Evolutionary conservation across 768 basidiomycete species (phyloP).

Genomic region (Tylopilus cervinicoccineus): DNA sequence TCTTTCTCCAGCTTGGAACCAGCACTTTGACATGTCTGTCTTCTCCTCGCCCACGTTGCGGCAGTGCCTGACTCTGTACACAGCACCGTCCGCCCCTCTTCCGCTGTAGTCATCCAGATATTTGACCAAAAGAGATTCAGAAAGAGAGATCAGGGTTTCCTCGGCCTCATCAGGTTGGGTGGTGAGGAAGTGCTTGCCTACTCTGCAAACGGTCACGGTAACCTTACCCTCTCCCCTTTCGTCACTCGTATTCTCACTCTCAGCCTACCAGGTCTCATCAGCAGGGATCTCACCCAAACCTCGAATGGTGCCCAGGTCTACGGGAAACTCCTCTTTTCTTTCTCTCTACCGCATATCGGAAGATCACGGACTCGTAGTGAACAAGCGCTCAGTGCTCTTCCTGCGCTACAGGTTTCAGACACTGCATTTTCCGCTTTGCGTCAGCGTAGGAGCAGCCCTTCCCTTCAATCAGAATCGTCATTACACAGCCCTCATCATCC

Average conservation of each 20-base stretch:
- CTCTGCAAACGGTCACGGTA: constrained; percentile 47
- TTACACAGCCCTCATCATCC: constrained; percentile 16
- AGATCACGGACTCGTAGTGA: constrained; percentile 16
- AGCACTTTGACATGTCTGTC: constrained; percentile 80
- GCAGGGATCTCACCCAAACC: constrained; percentile 48
- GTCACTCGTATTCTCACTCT: constrained; percentile 1
- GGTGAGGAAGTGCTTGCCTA: constrained; percentile 51
- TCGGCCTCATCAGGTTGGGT: constrained; percentile 54
- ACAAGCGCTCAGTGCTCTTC: constrained; percentile 16
- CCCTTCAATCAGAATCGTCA: constrained; percentile 19
- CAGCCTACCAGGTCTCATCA: constrained; percentile 54
- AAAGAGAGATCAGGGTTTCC: constrained; percentile 78
- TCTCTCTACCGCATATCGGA: constrained; percentile 39
- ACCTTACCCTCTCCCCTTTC: not conserved
- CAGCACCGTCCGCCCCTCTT: constrained; percentile 70
- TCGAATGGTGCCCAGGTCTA: constrained; percentile 50
- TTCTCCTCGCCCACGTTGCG: constrained; percentile 7
- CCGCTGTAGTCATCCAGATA: constrained; percentile 77
- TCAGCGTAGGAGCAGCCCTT: constrained; percentile 21
- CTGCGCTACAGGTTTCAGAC: constrained; percentile 14
- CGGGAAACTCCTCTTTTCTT: constrained; percentile 73
- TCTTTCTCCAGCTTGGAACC: constrained; percentile 76
- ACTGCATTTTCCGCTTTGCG: constrained; percentile 11
- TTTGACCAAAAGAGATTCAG: constrained; percentile 90
- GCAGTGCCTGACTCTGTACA: constrained; percentile 1